A percentile compares a stretch with the other conserved stretches of the same genome.
Evolutionary conservation across 1,284 basidiomycete genomes (phyloP).

Genomic region (Austropuccinia psidii): DNA sequence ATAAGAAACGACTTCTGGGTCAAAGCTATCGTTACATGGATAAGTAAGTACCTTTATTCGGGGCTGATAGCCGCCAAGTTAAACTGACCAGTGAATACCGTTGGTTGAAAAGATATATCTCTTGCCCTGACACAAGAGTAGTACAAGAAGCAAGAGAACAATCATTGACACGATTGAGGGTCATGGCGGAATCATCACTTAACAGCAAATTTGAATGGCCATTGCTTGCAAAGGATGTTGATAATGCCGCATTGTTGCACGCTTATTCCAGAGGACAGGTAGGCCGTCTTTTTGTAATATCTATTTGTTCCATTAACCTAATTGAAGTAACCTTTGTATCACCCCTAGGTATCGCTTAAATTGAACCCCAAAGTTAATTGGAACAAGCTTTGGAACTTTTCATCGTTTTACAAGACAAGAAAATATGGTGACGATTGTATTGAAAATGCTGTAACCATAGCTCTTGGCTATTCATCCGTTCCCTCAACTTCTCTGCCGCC

Average conservation of each 20-base stretch:
- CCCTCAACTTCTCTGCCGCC: too few relatives aligned
- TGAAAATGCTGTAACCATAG: constrained; percentile 23
- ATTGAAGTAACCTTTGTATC: neutral
- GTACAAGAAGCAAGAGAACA: neutral
- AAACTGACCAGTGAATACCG: too few relatives aligned
- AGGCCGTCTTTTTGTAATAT: neutral
- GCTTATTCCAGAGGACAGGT: constrained; percentile 26
- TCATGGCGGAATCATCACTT: neutral
- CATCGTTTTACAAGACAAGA: constrained; percentile 16
- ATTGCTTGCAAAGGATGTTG: constrained; percentile 26
- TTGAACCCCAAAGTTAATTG: constrained; percentile 8
- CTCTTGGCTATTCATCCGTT: too few relatives aligned
- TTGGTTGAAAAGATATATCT: constrained; percentile 7
- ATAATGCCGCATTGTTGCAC: constrained; percentile 31
- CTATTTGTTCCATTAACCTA: neutral
- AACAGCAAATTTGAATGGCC: constrained; percentile 8
- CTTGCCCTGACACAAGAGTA: constrained; percentile 17
- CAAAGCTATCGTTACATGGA: constrained; percentile 34
- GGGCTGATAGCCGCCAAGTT: too few relatives aligned
- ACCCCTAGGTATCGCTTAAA: constrained; percentile 1
- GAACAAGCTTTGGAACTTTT: constrained; percentile 11
- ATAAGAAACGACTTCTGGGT: constrained; percentile 30
- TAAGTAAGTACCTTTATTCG: constrained; percentile 15
- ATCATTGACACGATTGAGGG: neutral
- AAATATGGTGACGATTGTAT: constrained; percentile 24